These are phyloP conservation scores for Yamadazyma trypodendri DNA, from an alignment of 1,139 yeast species.

Conservation along the genomic window DNA sequence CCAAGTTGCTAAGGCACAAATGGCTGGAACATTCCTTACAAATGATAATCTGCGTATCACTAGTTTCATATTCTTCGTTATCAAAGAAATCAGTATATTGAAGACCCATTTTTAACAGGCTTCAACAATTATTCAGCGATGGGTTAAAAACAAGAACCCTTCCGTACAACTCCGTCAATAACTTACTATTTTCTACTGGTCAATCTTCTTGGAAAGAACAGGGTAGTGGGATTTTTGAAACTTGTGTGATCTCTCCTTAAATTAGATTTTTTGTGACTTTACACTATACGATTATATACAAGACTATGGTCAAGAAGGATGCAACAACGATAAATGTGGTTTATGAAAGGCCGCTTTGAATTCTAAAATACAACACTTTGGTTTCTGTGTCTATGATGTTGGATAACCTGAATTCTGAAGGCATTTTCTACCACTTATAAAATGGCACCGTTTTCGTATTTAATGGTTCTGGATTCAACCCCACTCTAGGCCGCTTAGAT, in stretches of 20 bases:
- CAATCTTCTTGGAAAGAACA: neutral
- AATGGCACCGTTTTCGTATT: slow-evolving; percentile 43
- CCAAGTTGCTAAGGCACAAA: slow-evolving; percentile 45
- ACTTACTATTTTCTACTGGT: neutral
- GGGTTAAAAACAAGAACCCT: neutral
- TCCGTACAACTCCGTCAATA: neutral
- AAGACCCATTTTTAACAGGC: slow-evolving; percentile 29
- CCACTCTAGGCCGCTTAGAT: slow-evolving; percentile 45
- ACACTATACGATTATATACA: slow-evolving; percentile 6
- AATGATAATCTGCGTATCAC: slow-evolving; percentile 43
- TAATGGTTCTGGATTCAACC: slow-evolving; percentile 45
- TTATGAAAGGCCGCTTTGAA: neutral
- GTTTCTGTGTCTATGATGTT: neutral
- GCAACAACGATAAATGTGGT: neutral
- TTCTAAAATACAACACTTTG: neutral
- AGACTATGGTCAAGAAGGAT: slow-evolving; percentile 1
- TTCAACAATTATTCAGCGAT: neutral
- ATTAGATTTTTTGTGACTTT: slow-evolving; percentile 4
- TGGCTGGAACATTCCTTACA: slow-evolving; percentile 55
- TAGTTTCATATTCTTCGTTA: slow-evolving; percentile 30
- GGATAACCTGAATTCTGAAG: no score
- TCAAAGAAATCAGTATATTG: slow-evolving; percentile 41
- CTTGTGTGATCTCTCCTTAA: slow-evolving; percentile 6
- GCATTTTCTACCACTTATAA: slow-evolving; percentile 39
- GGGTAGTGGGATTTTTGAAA: slow-evolving; percentile 1